Evolutionary conservation across 176 grass and related monocot species (phyloP).

Genomic region (Poa annua): DNA sequence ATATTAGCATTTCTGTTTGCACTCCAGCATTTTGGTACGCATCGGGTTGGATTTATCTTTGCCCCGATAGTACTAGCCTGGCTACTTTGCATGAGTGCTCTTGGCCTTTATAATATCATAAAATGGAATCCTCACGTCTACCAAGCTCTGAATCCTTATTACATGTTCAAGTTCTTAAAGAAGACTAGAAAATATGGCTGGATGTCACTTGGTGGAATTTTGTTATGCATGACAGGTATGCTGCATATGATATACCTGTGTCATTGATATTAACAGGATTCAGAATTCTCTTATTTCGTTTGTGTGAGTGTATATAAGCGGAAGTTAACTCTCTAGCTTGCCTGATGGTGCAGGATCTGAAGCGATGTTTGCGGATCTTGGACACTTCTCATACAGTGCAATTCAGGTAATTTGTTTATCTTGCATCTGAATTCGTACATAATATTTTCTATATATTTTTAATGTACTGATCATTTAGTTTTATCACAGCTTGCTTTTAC

Average conservation of each 20-base stretch:
- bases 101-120: conserved; percentile 92
- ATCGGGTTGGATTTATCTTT: conserved; percentile 84
- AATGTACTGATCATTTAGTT: conserved; percentile 25
- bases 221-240: conserved; percentile 96
- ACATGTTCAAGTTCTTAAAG: conserved; percentile 94
- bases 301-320: background rate
- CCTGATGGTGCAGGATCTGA: conserved; percentile 71
- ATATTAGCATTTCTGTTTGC: conserved; percentile 90
- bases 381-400: conserved; percentile 93
- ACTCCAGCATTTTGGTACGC: conserved; percentile 95
- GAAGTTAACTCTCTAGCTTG: conserved; percentile 24
- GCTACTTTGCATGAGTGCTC: conserved; percentile 85
- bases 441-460: background rate
- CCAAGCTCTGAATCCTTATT: conserved; percentile 78
- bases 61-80: conserved; percentile 89
- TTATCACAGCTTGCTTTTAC: conserved; percentile 87
- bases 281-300: background rate
- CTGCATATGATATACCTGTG: conserved; percentile 9
- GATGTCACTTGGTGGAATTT: conserved; percentile 99
- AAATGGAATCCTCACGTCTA: conserved; percentile 92
- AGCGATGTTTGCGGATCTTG: conserved; percentile 99
- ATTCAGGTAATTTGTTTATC: conserved; percentile 72
- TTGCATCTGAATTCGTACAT: background rate
- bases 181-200: conserved; percentile 94
- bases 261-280: background rate